Evolutionary conservation across 129 eudicot species (phyloP).

Genomic region (Artemisia argyi): DNA sequence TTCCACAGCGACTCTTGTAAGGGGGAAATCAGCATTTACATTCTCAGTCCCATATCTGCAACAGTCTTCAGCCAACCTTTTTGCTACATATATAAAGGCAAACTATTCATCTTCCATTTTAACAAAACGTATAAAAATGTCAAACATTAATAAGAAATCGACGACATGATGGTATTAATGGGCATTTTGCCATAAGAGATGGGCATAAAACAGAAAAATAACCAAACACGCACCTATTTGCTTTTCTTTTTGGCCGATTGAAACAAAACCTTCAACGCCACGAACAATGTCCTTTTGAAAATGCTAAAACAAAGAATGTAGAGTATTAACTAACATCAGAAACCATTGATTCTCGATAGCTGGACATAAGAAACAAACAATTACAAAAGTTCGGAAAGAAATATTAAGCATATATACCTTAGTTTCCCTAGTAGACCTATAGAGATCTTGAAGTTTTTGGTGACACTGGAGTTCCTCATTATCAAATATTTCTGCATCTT

Average conservation of each 20-base stretch:
- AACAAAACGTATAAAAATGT: conserved; percentile 11
- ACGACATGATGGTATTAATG: background rate
- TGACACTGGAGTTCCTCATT: conserved; percentile 58
- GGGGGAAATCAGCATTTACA: conserved; percentile 50
- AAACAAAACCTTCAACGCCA: conserved; percentile 69
- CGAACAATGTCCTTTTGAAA: conserved; percentile 92
- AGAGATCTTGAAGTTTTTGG: conserved; percentile 66
- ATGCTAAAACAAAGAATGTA: conserved; percentile 54
- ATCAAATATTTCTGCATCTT: conserved; percentile 58
- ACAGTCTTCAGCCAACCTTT: conserved; percentile 84
- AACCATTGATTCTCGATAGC: conserved; percentile 22
- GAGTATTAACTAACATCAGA: conserved; percentile 17
- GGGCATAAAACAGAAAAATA: background rate
- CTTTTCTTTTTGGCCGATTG: conserved; percentile 69
- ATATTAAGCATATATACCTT: conserved; percentile 51
- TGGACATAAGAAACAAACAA: conserved; percentile 19
- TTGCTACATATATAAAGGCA: conserved; percentile 45
- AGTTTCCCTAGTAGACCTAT: conserved; percentile 77
- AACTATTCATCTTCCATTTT: conserved; percentile 18
- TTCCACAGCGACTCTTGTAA: conserved; percentile 61
- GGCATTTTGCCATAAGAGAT: background rate
- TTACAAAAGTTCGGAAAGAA: background rate
- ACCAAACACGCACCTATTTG: conserved; percentile 62
- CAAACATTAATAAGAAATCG: background rate
- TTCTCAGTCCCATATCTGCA: conserved; percentile 68